Evolutionary conservation across 768 basidiomycete species (phyloP).

Genomic region (Naganishia kalamii): DNA sequence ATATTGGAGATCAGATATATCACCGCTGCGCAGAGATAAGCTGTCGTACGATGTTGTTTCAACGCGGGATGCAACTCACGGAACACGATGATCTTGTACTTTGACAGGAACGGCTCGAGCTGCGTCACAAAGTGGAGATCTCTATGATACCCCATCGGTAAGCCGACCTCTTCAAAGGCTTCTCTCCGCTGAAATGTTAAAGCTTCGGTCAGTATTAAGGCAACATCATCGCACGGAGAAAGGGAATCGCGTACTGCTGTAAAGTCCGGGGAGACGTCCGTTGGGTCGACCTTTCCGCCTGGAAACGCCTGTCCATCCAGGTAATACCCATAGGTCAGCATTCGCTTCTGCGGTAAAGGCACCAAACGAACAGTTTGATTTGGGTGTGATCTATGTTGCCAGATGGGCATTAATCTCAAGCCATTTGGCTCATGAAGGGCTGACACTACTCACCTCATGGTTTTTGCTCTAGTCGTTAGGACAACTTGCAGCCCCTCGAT

Average conservation of each 20-base stretch:
- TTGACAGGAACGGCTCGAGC: slow-evolving; percentile 63
- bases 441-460: slow-evolving; percentile 30
- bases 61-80: slow-evolving; percentile 41
- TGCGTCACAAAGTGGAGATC: slow-evolving; percentile 58
- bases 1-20: slow-evolving; percentile 62
- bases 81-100: slow-evolving; percentile 59
- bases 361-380: slow-evolving; percentile 20
- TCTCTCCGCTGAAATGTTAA: slow-evolving; percentile 59
- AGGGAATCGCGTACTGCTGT: slow-evolving; percentile 63
- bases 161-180: slow-evolving; percentile 74
- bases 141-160: slow-evolving; percentile 56
- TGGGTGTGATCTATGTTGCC: slow-evolving; percentile 18
- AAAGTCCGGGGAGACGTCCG: slow-evolving; percentile 57
- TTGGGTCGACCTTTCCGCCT: slow-evolving; percentile 68
- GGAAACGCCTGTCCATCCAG: slow-evolving; percentile 56
- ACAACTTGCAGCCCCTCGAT: slow-evolving; percentile 60
- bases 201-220: neutral
- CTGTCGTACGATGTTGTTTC: neutral
- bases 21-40: slow-evolving; percentile 50
- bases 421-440: slow-evolving; percentile 40
- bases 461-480: slow-evolving; percentile 73
- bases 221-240: neutral
- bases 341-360: neutral
- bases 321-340: neutral
- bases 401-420: slow-evolving; percentile 72